Percentiles rank a stretch among this genome's conserved stretches.
Evolutionary conservation across 345 rosid genomes (phyloP).

Genomic region (Schrenkiella parvula): DNA sequence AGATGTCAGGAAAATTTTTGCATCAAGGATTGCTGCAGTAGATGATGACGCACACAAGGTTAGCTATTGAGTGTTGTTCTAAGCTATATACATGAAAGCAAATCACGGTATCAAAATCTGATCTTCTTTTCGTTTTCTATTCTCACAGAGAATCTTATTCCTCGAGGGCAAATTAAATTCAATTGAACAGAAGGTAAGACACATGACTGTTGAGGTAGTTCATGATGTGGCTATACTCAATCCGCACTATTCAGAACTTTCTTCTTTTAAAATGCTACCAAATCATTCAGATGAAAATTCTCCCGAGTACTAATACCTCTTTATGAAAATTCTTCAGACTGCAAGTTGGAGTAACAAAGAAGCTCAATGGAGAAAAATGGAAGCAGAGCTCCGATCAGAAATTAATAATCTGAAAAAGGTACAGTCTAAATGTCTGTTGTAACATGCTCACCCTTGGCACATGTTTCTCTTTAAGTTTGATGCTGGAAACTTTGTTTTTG

Average conservation of each 20-base stretch:
- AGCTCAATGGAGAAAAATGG: conserved; percentile 49
- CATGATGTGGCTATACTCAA: neutral
- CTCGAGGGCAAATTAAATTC: conserved; percentile 63
- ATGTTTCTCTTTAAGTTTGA: neutral
- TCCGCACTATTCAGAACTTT: neutral
- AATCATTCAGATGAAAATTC: neutral
- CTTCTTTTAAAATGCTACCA: neutral
- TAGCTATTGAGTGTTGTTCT: neutral
- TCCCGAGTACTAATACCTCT: neutral
- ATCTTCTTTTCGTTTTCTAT: neutral
- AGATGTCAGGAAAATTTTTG: conserved; percentile 70
- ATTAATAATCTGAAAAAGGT: conserved; percentile 51
- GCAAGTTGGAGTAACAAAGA: conserved; percentile 45
- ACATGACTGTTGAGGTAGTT: neutral
- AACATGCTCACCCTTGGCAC: neutral
- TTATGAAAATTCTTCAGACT: conserved; percentile 29
- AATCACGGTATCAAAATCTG: neutral
- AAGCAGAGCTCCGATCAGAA: conserved; percentile 43
- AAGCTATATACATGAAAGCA: neutral
- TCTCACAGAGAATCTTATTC: conserved; percentile 51
- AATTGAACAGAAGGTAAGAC: conserved; percentile 55
- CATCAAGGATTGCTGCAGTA: conserved; percentile 62
- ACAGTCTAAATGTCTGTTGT: conserved; percentile 1
- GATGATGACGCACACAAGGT: conserved; percentile 81
- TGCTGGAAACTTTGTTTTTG: conserved; percentile 5